Conservation (phyloP, 345 rosid species). For the Brassica cretica region DNA sequence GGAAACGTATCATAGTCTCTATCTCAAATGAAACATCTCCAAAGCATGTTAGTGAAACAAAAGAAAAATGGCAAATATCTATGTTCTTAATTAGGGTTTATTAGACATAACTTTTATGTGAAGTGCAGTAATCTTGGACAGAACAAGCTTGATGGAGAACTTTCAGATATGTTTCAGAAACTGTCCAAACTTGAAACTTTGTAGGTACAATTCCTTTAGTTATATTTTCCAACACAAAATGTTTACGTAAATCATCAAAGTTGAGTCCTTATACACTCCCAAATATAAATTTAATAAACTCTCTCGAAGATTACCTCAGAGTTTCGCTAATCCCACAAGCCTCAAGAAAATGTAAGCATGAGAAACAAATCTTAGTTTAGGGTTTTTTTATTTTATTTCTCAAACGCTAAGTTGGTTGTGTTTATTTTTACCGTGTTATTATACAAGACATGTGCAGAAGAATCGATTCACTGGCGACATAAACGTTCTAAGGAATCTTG, state of each 20-base stretch:
- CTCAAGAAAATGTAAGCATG: conserved; percentile 61
- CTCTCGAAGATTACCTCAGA: conserved; percentile 65
- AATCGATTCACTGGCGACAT: conserved; percentile 72
- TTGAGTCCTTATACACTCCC: conserved; percentile 9
- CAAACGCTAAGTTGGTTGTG: not conserved
- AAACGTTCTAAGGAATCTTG: conserved; percentile 64
- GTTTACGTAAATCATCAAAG: not conserved
- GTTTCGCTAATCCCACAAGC: conserved; percentile 61
- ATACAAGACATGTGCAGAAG: conserved; percentile 64
- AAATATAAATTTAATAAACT: conserved; percentile 46
- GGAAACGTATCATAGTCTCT: conserved; percentile 84
- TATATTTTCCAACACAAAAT: not conserved
- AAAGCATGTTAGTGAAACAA: conserved; percentile 54
- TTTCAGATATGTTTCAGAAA: conserved; percentile 79
- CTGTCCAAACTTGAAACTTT: conserved; percentile 60
- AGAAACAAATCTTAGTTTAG: not conserved
- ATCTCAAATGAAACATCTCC: conserved; percentile 65
- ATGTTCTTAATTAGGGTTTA: conserved; percentile 2
- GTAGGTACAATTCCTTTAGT: conserved; percentile 56
- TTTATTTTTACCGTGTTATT: not conserved
- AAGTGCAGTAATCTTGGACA: conserved; percentile 61
- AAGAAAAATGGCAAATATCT: not conserved
- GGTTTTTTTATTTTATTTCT: not conserved
- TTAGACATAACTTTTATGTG: conserved; percentile 3
- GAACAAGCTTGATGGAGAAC: conserved; percentile 70